These are phyloP conservation scores for Bromus sterilis DNA, from an alignment of 176 grass and related monocot species.

Conservation along the genomic window DNA sequence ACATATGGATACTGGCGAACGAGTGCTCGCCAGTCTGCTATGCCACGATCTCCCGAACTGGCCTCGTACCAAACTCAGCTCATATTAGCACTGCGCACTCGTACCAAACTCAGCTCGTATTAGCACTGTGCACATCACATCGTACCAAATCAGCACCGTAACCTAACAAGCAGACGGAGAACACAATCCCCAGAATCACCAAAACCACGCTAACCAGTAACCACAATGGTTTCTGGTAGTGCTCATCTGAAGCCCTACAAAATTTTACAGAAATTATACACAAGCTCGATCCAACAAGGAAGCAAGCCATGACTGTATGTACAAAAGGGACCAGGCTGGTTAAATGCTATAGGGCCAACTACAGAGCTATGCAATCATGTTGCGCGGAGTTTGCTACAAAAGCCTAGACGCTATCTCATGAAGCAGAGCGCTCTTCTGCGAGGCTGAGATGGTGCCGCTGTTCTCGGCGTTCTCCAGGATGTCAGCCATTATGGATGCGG, in stretches of 20 bases:
- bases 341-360: neutral
- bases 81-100: too few species aligned
- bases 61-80: too few species aligned
- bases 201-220: neutral
- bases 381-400: conserved; percentile 35
- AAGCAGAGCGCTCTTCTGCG: conserved; percentile 68
- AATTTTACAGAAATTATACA: conserved; percentile 36
- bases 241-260: conserved; percentile 11
- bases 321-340: conserved; percentile 3
- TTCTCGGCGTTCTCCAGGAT: conserved; percentile 81
- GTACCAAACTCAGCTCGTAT: neutral
- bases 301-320: conserved; percentile 15
- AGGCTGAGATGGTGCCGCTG: conserved; percentile 44
- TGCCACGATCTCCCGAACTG: too few species aligned
- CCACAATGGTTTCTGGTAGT: neutral
- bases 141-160: neutral
- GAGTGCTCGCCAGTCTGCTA: too few species aligned
- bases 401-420: conserved; percentile 77
- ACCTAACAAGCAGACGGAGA: neutral
- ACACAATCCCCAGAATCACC: neutral
- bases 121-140: neutral
- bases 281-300: conserved; percentile 6
- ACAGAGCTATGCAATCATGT: neutral
- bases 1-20: too few species aligned
- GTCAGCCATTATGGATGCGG: conserved; percentile 65